A percentile compares a stretch with the other conserved stretches of the same genome.
These are phyloP conservation scores for Yueomyces sinensis DNA, from an alignment of 805 yeast species.

Conservation along the genomic window DNA sequence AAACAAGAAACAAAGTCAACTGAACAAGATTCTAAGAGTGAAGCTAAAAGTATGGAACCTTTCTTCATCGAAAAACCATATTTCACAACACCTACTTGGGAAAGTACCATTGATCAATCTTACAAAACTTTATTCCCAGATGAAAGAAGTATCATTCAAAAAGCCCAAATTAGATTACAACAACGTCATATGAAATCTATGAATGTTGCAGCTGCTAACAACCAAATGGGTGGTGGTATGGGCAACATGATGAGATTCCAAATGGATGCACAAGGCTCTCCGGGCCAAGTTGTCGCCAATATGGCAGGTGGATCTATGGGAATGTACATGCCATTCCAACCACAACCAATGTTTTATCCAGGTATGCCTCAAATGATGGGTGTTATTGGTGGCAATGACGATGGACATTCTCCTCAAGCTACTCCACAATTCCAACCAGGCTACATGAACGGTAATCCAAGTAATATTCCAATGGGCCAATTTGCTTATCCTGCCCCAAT, in stretches of 20 bases:
- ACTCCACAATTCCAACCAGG: conserved; percentile 17
- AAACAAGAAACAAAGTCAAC: not conserved
- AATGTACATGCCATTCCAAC: conserved; percentile 24
- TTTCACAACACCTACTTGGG: conserved; percentile 71
- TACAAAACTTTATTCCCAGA: conserved; percentile 40
- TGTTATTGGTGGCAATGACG: conserved; percentile 14
- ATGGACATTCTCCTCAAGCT: conserved; percentile 15
- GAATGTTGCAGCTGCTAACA: conserved; percentile 11
- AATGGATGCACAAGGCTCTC: conserved; percentile 12
- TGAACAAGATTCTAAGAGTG: not conserved
- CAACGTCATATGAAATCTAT: conserved; percentile 21
- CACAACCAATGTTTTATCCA: conserved; percentile 23
- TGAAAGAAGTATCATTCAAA: conserved; percentile 17
- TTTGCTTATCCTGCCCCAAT: conserved; percentile 19
- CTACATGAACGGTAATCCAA: conserved; percentile 13
- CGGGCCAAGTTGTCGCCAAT: conserved; percentile 16
- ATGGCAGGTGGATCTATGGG: too few relatives aligned
- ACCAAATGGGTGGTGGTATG: conserved; percentile 17
- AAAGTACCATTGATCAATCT: conserved; percentile 41
- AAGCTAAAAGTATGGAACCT: conserved; percentile 16
- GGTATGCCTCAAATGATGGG: conserved; percentile 22
- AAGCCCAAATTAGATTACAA: conserved; percentile 19
- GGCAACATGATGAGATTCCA: conserved; percentile 22
- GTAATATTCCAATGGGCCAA: conserved; percentile 8
- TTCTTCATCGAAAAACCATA: conserved; percentile 49